Evolutionary conservation across 2,329 filamentous ascomycete species (phyloP).

Genomic region (Raffaelea arxii): DNA sequence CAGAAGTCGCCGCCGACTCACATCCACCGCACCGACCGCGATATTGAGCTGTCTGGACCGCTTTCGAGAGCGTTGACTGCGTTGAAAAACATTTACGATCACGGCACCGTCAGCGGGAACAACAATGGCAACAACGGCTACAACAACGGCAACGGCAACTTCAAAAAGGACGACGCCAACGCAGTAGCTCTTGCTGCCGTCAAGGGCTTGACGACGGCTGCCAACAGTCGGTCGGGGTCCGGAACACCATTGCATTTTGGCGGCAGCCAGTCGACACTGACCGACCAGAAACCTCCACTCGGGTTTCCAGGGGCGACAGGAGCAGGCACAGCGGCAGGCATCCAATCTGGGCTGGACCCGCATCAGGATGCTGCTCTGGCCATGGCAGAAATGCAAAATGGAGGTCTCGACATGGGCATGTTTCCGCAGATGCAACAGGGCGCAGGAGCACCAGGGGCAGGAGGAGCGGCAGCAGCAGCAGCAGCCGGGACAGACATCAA

Average conservation of each 20-base stretch:
- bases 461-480: background rate
- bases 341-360: conserved; percentile 31
- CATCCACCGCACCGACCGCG: conserved; percentile 45
- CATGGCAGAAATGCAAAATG: conserved; percentile 57
- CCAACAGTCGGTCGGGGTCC: conserved; percentile 29
- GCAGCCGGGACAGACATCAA: conserved; percentile 32
- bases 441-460: too few species aligned
- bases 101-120: conserved; percentile 28
- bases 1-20: conserved; percentile 42
- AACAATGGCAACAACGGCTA: background rate
- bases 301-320: conserved; percentile 12
- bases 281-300: conserved; percentile 6
- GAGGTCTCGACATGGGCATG: conserved; percentile 19
- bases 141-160: background rate
- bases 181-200: conserved; percentile 2
- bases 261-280: conserved; percentile 10
- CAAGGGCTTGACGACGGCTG: background rate
- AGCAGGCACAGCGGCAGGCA: conserved; percentile 1
- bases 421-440: conserved; percentile 24
- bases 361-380: conserved; percentile 54
- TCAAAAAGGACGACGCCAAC: conserved; percentile 37
- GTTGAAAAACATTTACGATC: conserved; percentile 56
- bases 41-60: conserved; percentile 53
- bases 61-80: conserved; percentile 51
- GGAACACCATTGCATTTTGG: conserved; percentile 29